Conservation (phyloP, 177 flowering plant genomes). For the Vitis hybrid region DNA sequence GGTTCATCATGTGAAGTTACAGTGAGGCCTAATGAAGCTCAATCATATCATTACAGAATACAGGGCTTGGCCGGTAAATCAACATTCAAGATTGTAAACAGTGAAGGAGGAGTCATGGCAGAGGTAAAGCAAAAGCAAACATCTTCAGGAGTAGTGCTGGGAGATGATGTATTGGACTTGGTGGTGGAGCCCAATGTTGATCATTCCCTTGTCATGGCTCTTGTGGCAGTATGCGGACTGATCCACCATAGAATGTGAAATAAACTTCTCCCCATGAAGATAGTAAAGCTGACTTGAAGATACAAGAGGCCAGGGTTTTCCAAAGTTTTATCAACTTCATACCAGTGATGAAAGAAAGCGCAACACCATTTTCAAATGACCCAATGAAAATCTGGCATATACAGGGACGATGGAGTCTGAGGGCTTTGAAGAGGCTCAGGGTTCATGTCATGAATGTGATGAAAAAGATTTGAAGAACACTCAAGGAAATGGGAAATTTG, state of each 20-base stretch:
- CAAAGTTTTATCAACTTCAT: too few species aligned
- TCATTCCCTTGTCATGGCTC: conserved; percentile 49
- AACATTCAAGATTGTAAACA: conserved; percentile 35
- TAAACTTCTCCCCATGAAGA: too few species aligned
- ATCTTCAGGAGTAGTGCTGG: conserved; percentile 36
- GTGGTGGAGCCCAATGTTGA: conserved; percentile 43
- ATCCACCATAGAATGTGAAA: conserved; percentile 31
- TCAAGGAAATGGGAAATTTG: too few species aligned
- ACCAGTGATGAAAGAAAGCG: too few species aligned
- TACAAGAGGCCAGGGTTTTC: too few species aligned
- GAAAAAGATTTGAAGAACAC: too few species aligned
- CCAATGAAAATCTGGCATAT: too few species aligned
- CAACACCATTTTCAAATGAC: too few species aligned
- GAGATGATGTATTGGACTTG: conserved; percentile 53
- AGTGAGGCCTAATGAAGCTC: conserved; percentile 14
- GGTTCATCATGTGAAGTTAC: conserved; percentile 28
- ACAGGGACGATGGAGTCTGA: too few species aligned
- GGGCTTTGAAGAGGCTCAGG: too few species aligned
- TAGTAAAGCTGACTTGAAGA: too few species aligned
- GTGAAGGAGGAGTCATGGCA: conserved; percentile 42
- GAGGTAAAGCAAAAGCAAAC: conserved; percentile 57
- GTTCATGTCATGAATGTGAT: too few species aligned
- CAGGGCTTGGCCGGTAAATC: conserved; percentile 26
- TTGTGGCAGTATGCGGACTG: conserved; percentile 41
- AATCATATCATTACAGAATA: conserved; percentile 21